Evolutionary conservation across 1,284 basidiomycete species (phyloP), one percentile per base, ranked within the genome.

Genomic region (Trichosporon ovoides): DNA sequence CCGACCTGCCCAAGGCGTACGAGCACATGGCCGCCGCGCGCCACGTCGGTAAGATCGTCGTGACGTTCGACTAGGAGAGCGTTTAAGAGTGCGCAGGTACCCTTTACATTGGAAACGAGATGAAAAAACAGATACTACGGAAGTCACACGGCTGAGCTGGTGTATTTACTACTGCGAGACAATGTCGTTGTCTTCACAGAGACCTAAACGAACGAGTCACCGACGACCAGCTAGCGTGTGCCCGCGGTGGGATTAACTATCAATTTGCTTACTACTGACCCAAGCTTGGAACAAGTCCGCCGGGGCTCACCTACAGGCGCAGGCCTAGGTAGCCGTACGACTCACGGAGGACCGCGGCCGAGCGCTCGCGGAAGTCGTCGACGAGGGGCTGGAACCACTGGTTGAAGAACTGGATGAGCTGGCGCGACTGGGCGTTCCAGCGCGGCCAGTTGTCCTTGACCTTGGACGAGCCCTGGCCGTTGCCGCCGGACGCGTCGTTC

Each of bases 1-100:
- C 75, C 12, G 61, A 78, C 20, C 63, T 73, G 10, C 57, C 63
- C 24, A 67, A 78, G 60, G 78, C 78, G 6, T 79, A 77, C 63
- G 60, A 68, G 20, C 74, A 78, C 63, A 59, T 74, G 52, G 60
- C 68, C 37, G 55, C 60, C 4, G 67, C 64, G 28, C 68, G 66
- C 34, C 69, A 71, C 56, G 64, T 73, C 9, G 73, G 73, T 34
- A 75, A 75, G 57, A 69, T 75, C 10, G 58, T 65, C 35, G 63
- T 73, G 18, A 38, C 36, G 10, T 11, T 28, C 19, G 43, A 48
- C 24, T 48, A 31, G 24, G 11, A 13, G 34, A 35, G 7, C 14
- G 34, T 35, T 7, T 9, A 7, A 9, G 34, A 35, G 35, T 13
- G 18, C 10, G 18, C n/a, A 20, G 10, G 16, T n/a, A 16, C 16